A percentile compares a stretch with the other conserved stretches of the same genome.
These are phyloP conservation scores for Paraphoma chrysanthemicola DNA, from an alignment of 2,329 filamentous ascomycete genomes.

Conservation along the genomic window DNA sequence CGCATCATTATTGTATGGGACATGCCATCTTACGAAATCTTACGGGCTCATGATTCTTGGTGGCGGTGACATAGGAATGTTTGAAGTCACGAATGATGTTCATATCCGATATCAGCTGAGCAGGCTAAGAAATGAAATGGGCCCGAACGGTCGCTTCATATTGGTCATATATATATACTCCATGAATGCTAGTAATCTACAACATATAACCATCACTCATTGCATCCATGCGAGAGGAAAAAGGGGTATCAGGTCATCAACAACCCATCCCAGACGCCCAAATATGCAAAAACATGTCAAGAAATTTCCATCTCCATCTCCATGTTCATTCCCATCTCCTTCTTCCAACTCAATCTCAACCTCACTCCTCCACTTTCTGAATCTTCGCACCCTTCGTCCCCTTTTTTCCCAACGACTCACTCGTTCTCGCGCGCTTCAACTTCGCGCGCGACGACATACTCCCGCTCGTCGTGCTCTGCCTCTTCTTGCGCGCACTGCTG, in stretches of 20 bases:
- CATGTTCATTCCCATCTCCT: no score
- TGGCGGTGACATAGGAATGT: no score
- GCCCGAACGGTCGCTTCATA: no score
- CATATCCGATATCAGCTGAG: no score
- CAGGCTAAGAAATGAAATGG: no score
- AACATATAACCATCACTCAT: not conserved
- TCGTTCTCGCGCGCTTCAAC: constrained; percentile 24
- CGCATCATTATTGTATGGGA: no score
- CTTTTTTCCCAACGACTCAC: constrained; percentile 7
- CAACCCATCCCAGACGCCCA: not conserved
- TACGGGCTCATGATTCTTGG: no score
- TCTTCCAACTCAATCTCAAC: not conserved
- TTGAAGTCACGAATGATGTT: no score
- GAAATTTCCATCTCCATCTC: not conserved
- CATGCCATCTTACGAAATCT: no score
- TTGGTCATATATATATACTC: not conserved
- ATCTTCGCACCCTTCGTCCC: not conserved
- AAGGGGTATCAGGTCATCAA: not conserved
- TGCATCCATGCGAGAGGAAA: not conserved
- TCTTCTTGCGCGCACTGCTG: not conserved
- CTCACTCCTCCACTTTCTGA: not conserved
- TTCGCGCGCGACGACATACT: constrained; percentile 15
- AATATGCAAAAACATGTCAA: not conserved
- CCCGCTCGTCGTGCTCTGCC: constrained; percentile 17
- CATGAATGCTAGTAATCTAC: not conserved